A percentile compares a stretch with the other conserved stretches of the same genome.
phyloP scores from a whole-genome alignment of 2,329 filamentous ascomycete genomes.

The Sporothrix curviconia region DNA sequence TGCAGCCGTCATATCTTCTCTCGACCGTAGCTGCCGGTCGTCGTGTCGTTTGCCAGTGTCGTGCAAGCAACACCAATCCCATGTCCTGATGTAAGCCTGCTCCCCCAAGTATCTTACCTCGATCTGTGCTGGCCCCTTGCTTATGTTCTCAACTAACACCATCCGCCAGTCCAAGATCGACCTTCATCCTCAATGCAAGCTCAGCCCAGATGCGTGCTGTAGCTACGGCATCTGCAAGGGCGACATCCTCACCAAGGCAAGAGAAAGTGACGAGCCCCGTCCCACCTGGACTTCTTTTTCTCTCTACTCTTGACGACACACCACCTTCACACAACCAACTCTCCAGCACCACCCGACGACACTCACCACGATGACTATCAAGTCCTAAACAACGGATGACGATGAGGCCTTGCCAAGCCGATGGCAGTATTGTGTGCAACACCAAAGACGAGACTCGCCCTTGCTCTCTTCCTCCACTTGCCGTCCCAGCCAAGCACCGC shows the following conservation, averaged over 20 bases:
- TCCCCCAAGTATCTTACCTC: background rate
- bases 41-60: slow-evolving; percentile 24
- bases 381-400: no score
- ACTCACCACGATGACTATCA: no score
- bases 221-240: slow-evolving; percentile 47
- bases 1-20: slow-evolving; percentile 24
- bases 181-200: slow-evolving; percentile 40
- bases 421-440: no score
- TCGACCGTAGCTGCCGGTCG: slow-evolving; percentile 19
- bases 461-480: no score
- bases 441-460: no score
- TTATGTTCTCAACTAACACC: background rate
- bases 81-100: slow-evolving; percentile 32
- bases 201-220: slow-evolving; percentile 45
- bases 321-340: no score
- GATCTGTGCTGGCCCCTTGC: no score
- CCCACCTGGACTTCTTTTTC: no score
- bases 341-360: no score
- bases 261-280: background rate
- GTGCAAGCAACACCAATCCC: slow-evolving; percentile 30
- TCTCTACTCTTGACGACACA: no score
- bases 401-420: no score
- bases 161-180: slow-evolving; percentile 30
- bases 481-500: no score
- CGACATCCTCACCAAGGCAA: slow-evolving; percentile 37